Evolutionary conservation across 2,329 filamentous ascomycete genomes (phyloP).

Genomic region (Colletotrichum tanaceti): DNA sequence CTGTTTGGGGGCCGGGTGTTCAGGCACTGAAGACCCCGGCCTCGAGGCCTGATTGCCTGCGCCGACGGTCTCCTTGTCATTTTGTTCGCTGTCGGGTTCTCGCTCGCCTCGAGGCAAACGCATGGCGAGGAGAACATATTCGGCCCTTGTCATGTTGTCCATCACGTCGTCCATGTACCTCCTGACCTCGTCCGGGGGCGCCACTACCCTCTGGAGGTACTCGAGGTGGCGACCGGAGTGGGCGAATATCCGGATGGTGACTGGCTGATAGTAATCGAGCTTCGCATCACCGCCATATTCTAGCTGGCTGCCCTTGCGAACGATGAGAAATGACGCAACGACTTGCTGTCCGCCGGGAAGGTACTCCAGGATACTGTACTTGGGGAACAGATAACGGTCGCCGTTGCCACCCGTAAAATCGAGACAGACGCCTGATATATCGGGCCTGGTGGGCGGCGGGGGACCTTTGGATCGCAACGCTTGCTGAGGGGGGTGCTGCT

Average conservation of each 20-base stretch:
- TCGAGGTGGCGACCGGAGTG: constrained; percentile 68
- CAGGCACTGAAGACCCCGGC: constrained; percentile 18
- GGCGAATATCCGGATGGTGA: constrained; percentile 71
- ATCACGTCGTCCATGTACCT: constrained; percentile 78
- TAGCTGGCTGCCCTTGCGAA: constrained; percentile 75
- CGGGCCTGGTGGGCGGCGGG: constrained; percentile 63
- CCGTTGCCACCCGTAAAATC: constrained; percentile 75
- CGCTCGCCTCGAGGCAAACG: constrained; percentile 64
- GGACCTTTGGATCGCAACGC: constrained; percentile 70
- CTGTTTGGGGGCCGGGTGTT: constrained; percentile 27
- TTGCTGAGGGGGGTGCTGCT: constrained; percentile 57
- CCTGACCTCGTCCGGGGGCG: constrained; percentile 70
- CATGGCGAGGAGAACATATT: constrained; percentile 76
- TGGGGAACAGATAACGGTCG: constrained; percentile 83
- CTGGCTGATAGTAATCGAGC: constrained; percentile 80
- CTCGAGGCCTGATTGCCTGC: background rate
- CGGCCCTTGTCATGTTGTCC: constrained; percentile 75
- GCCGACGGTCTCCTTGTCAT: constrained; percentile 25
- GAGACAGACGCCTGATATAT: constrained; percentile 74
- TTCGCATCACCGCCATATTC: constrained; percentile 72
- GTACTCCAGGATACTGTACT: constrained; percentile 80
- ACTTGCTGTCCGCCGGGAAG: constrained; percentile 68
- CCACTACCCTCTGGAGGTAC: constrained; percentile 70
- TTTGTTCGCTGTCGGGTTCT: constrained; percentile 48
- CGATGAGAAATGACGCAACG: constrained; percentile 81